A percentile compares a stretch with the other conserved stretches of the same genome.
These are phyloP conservation scores for Pestalotiopsis sp. DNA, from an alignment of 2,329 filamentous ascomycete genomes.

Conservation along the genomic window DNA sequence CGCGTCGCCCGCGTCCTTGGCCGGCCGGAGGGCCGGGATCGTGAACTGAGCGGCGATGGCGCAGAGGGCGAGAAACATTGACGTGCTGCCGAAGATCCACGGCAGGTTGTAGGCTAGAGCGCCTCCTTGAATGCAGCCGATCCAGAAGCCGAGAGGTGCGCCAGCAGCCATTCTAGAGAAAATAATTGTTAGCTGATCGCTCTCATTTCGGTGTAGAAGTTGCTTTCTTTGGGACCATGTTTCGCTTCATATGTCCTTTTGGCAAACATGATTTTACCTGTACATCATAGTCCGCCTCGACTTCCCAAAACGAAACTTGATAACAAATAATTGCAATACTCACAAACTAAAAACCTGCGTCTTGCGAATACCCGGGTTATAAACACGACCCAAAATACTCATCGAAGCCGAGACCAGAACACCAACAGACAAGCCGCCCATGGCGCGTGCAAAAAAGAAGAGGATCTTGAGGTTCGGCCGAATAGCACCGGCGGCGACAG, in stretches of 20 bases:
- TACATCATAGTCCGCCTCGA: neutral
- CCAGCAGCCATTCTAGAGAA: conserved; percentile 30
- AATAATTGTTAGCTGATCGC: neutral
- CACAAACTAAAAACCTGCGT: conserved; percentile 33
- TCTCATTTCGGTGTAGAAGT: neutral
- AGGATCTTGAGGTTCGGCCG: conserved; percentile 33
- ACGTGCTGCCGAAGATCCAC: conserved; percentile 46
- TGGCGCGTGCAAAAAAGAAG: conserved; percentile 37
- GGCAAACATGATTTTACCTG: neutral
- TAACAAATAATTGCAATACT: neutral
- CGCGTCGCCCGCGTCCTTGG: conserved; percentile 20
- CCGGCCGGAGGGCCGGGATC: conserved; percentile 38
- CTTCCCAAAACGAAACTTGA: neutral
- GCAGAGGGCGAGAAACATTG: conserved; percentile 38
- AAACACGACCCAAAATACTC: conserved; percentile 38
- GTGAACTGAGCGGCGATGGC: conserved; percentile 37
- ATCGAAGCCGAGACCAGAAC: conserved; percentile 36
- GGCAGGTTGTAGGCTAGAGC: conserved; percentile 37
- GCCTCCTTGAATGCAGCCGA: conserved; percentile 41
- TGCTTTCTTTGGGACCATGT: no score
- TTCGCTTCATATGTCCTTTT: neutral
- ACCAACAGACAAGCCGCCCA: conserved; percentile 37
- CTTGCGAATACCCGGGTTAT: conserved; percentile 37
- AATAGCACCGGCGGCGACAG: conserved; percentile 32
- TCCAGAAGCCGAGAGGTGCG: conserved; percentile 36